Base-by-base conservation (phyloP, 345 rosid species). In the Laguncularia racemosa region DNA sequence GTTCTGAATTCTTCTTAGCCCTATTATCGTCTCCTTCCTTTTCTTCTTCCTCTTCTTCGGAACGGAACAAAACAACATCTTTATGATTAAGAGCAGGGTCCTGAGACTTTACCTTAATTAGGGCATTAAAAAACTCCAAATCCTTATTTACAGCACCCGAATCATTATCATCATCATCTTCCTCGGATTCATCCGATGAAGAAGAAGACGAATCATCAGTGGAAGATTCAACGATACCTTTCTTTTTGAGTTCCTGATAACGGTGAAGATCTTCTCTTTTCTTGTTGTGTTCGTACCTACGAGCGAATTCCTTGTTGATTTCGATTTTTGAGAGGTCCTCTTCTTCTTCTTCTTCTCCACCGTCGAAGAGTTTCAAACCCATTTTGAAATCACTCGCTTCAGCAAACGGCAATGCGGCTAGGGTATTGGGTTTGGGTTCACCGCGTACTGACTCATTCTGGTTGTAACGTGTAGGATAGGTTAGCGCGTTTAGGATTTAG, bases 251-350 rank as follows among this genome's bases (percentile, higher is more conserved):
- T 71, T 69, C 86, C 61, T 79, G 77, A 40, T 56, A 77, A 52
- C 82, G 68, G 16, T 82, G 88, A 21, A 79, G 79, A 66, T 76
- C 91, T 62, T 85, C 89, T 0, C 90, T 82, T 49, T 69, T 67
- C 82, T 79, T 82, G 74, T 82, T 85, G 73, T 81, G 67, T 72
- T 79, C 79, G 26, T 71, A 78, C 57, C 79, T 74, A 16, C 60
- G 65, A 13, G 82, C 83, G 52, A 70, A 88, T 4, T 83, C 84
- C 46, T 75, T 12, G 66, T 88, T 57, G 58, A 91, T 66, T 73
- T 88, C 77, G 1, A 88, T 76, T 62, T 65, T 71, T 1, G 81
- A 69, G 16, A 73, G 52, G 38, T 64, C 78, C 10, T 60, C n/a
- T 23, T 23, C 67, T 10, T 67, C 66, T 16, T 20, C 69, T 13